Evolutionary conservation across 768 basidiomycete species (phyloP).

Genomic region (Chalciporus chontae): DNA sequence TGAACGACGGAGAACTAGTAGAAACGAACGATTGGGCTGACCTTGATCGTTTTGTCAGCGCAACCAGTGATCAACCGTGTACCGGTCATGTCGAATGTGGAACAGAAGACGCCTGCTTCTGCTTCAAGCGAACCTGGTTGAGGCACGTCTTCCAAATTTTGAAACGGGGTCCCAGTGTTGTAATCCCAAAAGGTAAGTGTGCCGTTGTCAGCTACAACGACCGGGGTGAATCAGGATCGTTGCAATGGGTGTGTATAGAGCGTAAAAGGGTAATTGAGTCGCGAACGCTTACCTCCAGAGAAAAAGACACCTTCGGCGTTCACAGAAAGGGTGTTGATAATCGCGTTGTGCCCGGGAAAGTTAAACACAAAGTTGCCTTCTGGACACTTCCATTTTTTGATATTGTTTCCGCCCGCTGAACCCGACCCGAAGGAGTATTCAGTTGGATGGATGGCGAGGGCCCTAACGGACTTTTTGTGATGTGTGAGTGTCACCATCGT

Average conservation of each 20-base stretch:
- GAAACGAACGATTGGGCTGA: slow-evolving; percentile 31
- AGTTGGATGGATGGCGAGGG: slow-evolving; percentile 91
- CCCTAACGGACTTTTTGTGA: slow-evolving; percentile 96
- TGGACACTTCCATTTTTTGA: slow-evolving; percentile 99
- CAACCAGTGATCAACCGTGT: slow-evolving; percentile 93
- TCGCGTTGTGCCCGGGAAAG: slow-evolving; percentile 93
- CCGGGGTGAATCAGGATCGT: neutral
- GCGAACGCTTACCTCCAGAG: slow-evolving; percentile 71
- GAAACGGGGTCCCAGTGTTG: slow-evolving; percentile 90
- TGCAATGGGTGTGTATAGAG: neutral
- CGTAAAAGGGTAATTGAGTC: neutral
- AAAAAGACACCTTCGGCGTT: slow-evolving; percentile 97
- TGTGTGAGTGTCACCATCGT: slow-evolving; percentile 97
- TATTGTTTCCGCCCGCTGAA: slow-evolving; percentile 98
- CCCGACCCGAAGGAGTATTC: slow-evolving; percentile 96
- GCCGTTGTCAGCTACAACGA: slow-evolving; percentile 80
- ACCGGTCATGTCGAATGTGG: slow-evolving; percentile 94
- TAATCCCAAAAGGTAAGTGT: slow-evolving; percentile 94
- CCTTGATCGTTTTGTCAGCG: slow-evolving; percentile 99
- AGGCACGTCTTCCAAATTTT: slow-evolving; percentile 88
- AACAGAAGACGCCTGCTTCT: slow-evolving; percentile 95
- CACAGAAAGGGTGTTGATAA: slow-evolving; percentile 93
- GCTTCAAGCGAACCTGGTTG: slow-evolving; percentile 98
- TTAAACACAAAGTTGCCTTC: slow-evolving; percentile 96
- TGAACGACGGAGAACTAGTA: neutral